A percentile compares a stretch with the other conserved stretches of the same genome.
phyloP scores from a whole-genome alignment of 2,329 filamentous ascomycete species.

The Apiospora kogelbergensis region DNA sequence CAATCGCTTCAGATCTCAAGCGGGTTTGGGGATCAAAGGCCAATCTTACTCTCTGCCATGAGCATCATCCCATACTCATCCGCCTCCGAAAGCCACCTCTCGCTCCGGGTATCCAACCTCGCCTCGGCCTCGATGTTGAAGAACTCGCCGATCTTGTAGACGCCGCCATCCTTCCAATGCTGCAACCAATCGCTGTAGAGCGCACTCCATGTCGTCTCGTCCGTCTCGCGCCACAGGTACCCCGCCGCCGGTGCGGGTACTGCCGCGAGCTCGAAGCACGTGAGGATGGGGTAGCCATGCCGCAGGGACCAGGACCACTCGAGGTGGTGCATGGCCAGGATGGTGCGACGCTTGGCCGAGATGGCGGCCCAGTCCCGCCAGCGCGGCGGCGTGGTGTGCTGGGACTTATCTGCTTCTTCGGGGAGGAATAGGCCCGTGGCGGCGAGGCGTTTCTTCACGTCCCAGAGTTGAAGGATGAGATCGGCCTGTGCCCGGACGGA shows the following conservation, averaged over 20 bases:
- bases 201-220: constrained; percentile 11
- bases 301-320: constrained; percentile 21
- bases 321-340: constrained; percentile 19
- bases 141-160: constrained; percentile 18
- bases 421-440: constrained; percentile 16
- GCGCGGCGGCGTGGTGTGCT: constrained; percentile 10
- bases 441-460: constrained; percentile 16
- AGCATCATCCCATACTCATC: constrained; percentile 21
- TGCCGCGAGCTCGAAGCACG: constrained; percentile 20
- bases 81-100: constrained; percentile 19
- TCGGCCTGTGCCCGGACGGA: constrained; percentile 9
- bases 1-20: no score
- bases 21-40: no score
- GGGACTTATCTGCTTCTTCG: constrained; percentile 13
- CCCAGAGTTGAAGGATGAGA: constrained; percentile 18
- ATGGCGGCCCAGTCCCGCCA: constrained; percentile 20
- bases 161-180: constrained; percentile 15
- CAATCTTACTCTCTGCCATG: constrained; percentile 18
- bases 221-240: constrained; percentile 15
- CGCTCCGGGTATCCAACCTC: constrained; percentile 12
- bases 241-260: constrained; percentile 18
- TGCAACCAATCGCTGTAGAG: constrained; percentile 16
- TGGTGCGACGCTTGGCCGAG: constrained; percentile 19
- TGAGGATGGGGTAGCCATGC: constrained; percentile 18
- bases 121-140: constrained; percentile 15